Conservation (phyloP, 2,329 filamentous ascomycete genomes). For the Stachybotrys chartarum region DNA sequence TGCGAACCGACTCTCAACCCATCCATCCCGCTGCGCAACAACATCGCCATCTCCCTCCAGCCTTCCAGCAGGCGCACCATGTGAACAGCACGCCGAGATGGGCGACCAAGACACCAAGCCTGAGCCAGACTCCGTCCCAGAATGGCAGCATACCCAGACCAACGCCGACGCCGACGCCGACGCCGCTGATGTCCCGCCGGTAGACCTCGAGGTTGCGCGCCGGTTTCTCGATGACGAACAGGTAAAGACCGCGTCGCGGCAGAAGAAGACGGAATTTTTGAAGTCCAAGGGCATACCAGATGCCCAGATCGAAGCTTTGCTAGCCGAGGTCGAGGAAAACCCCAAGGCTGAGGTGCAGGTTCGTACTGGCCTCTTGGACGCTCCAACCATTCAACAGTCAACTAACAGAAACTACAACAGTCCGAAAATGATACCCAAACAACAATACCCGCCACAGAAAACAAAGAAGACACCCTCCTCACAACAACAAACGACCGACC, state of each 20-base stretch:
- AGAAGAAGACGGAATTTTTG: slow-evolving; percentile 71
- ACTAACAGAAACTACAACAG: too few relatives aligned
- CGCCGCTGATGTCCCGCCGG: too few relatives aligned
- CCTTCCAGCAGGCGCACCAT: background rate
- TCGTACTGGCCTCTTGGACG: background rate
- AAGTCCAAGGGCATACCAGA: slow-evolving; percentile 65
- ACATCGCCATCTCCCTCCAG: background rate
- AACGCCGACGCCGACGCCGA: slow-evolving; percentile 12
- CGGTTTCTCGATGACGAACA: slow-evolving; percentile 70
- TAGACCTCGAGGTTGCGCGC: slow-evolving; percentile 54
- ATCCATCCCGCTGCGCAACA: background rate
- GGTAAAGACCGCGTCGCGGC: slow-evolving; percentile 60
- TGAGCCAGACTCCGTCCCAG: slow-evolving; percentile 16
- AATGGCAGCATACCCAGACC: slow-evolving; percentile 20
- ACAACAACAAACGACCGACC: slow-evolving; percentile 33
- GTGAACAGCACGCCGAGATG: slow-evolving; percentile 14
- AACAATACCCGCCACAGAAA: slow-evolving; percentile 10
- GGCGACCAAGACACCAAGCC: slow-evolving; percentile 22
- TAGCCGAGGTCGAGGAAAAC: slow-evolving; percentile 29
- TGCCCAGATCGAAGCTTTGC: slow-evolving; percentile 60
- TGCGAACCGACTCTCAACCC: background rate
- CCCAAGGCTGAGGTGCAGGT: background rate
- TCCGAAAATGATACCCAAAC: background rate
- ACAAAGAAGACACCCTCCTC: slow-evolving; percentile 10
- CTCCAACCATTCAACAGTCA: background rate